Base-by-base conservation (phyloP, 176 grass and related monocot species). In the Oryza australiensis region DNA sequence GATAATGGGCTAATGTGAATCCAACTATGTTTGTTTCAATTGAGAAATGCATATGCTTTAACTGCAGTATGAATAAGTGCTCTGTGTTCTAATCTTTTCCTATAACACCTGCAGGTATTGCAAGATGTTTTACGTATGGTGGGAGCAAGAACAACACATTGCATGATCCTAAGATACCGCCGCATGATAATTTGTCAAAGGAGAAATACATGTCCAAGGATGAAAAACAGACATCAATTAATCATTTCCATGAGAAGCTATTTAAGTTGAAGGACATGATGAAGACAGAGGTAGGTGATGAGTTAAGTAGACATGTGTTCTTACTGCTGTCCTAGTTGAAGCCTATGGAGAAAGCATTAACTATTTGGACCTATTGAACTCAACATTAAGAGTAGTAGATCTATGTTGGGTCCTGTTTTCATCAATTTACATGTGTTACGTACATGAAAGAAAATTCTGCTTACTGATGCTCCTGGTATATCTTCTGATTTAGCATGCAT, bases 201-300 rank as follows among this genome's bases (percentile, higher is more conserved):
- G 87, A 91, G 65, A 91, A 91, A 34, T 95, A 99, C 72, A 95
- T 91, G 87, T 85, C 69, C 74, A 95, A 99, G 85, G 89, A 93
- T 70, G 93, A 84, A 66, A 95, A 98, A 41, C 93, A 93, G 79
- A 99, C 89, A 22, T 68, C 91, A 15, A 82, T 99, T 5, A 99
- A 98, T 72, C 96, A 99, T 93, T 99, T 99, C 81, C 85, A 99
- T 45, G 93, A 99, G 85, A 99, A 99, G 40, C 93, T 93, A 76
- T 93, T 99, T 75, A 99, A 90, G 79, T 82, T 99, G 64, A 99
- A 92, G 87, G 93, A 83, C 67, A 87, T 95, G 89, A 95, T 99
- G 96, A 99, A 95, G 57, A 99, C 96, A 70, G 86, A 95, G 88
- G 93, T 99, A 93, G 60, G n/a, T 46, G 57, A 22, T 85, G 75